Base-by-base conservation (phyloP, 2,329 filamentous ascomycete genomes). In the Bimuria novae-zelandiae region DNA sequence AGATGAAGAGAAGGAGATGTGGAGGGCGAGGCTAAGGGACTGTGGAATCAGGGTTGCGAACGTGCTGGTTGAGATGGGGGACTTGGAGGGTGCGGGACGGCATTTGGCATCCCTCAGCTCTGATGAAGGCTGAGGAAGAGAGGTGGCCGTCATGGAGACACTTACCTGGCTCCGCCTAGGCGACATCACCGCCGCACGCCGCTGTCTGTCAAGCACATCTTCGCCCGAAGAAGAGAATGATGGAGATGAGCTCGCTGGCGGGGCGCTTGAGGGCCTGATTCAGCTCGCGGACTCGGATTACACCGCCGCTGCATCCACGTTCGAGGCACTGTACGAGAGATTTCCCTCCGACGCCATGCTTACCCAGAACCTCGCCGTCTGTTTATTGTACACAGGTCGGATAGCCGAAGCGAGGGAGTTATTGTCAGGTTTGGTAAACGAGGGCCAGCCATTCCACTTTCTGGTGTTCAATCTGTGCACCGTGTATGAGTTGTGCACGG, bases 381-480 rank as follows among this genome's bases (percentile, higher is more conserved):
- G 88, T 60, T 76, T 94, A 46, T 78, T 97, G 0, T 97, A 97
- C 69, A 84, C 86, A 0, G 92, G 92, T 3, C 81, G 81, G 50
- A 86, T 97, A 71, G 44, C 67, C 0, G 68, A 73, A 81, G 89
- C 90, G 0, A 84, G 84, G 12, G 73, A 79, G 11, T 74, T 89
- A 1, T 77, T 97, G 3, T 88, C 93, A 64, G 74, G 76, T 0
- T 75, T 95, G 10, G 79, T 92, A 0, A 79, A 84, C 3, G 71
- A 78, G 0, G 84, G 86, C 0, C 57, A 62, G 8, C 65, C 73
- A 0, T 97, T 93, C 52, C 87, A 89, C 57, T 89, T 89, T 0
- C 76, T 96, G 2, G 83, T 95, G 0, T 96, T 97, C 75, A 97
- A 97, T 70, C 75, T 99, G 11, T 86, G 87, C 10, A 97, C 93